Evolutionary conservation across 257 asterid genomes (phyloP).

Genomic region (Schizonepeta tenuifolia): DNA sequence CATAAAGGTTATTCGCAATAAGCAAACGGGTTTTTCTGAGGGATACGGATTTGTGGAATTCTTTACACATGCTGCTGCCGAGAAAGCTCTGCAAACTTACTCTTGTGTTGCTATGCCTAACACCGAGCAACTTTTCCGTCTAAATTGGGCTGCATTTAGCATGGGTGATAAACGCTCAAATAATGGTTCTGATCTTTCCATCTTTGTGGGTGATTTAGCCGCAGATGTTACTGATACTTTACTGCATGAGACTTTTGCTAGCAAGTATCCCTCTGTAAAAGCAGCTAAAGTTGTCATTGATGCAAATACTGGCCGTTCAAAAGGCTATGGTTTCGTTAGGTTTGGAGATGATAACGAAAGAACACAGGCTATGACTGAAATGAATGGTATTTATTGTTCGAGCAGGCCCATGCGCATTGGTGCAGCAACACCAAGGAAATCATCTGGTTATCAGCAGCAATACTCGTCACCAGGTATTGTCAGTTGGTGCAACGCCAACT

Average conservation of each 20-base stretch:
- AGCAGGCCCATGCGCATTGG: conserved; percentile 95
- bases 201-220: conserved; percentile 95
- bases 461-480: conserved; percentile 69
- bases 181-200: conserved; percentile 81
- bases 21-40: conserved; percentile 84
- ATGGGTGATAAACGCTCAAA: conserved; percentile 84
- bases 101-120: conserved; percentile 75
- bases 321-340: conserved; percentile 94
- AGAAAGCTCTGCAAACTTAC: conserved; percentile 73
- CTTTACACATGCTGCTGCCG: conserved; percentile 78
- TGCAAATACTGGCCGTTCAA: conserved; percentile 85
- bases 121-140: conserved; percentile 78
- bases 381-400: conserved; percentile 84
- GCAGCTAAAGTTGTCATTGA: conserved; percentile 93
- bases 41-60: conserved; percentile 97
- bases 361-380: conserved; percentile 81
- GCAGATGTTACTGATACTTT: conserved; percentile 88
- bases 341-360: conserved; percentile 91
- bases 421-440: conserved; percentile 88
- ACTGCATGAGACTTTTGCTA: conserved; percentile 73
- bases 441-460: conserved; percentile 74
- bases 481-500: background rate
- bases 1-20: conserved; percentile 88
- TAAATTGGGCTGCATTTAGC: conserved; percentile 98
- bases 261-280: conserved; percentile 81